Evolutionary conservation across 2,329 filamentous ascomycete genomes (phyloP).

Genomic region (Alternaria ventricosa): DNA sequence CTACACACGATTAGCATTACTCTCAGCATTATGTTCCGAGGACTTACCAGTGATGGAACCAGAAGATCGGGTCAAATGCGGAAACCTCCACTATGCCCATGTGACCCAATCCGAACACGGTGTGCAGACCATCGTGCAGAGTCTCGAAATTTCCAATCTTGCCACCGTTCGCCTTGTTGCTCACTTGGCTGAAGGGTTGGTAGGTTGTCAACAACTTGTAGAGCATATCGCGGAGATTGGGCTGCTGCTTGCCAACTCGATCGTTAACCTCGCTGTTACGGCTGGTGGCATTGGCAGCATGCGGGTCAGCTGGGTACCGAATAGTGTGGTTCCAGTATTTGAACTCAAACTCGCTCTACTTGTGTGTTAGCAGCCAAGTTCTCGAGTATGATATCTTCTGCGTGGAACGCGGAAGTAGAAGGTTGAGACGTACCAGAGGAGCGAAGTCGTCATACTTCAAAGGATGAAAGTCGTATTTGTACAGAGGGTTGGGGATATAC

Average conservation of each 20-base stretch:
- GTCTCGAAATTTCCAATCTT: slow-evolving; percentile 43
- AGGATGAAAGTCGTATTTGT: slow-evolving; percentile 41
- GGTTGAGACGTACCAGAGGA: slow-evolving; percentile 24
- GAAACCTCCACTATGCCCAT: slow-evolving; percentile 43
- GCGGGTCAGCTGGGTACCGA: slow-evolving; percentile 32
- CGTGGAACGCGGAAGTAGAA: background rate
- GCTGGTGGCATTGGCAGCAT: slow-evolving; percentile 33
- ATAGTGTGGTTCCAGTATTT: slow-evolving; percentile 44
- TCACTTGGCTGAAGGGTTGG: slow-evolving; percentile 41
- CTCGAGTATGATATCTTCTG: too few species aligned
- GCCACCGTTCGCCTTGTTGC: slow-evolving; percentile 41
- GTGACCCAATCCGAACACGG: slow-evolving; percentile 52
- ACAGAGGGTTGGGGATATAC: slow-evolving; percentile 37
- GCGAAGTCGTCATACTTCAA: slow-evolving; percentile 37
- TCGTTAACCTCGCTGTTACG: slow-evolving; percentile 35
- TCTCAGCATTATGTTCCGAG: background rate
- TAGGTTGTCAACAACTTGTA: slow-evolving; percentile 43
- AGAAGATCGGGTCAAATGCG: slow-evolving; percentile 43
- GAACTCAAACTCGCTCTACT: slow-evolving; percentile 39
- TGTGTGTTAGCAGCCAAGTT: background rate
- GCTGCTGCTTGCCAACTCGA: slow-evolving; percentile 34
- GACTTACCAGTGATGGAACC: slow-evolving; percentile 39
- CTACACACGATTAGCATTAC: slow-evolving; percentile 12
- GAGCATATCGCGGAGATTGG: slow-evolving; percentile 40
- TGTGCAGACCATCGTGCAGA: slow-evolving; percentile 41